Percentiles rank a stretch among this genome's conserved stretches.
These are phyloP conservation scores for Dactylis glomerata DNA, from an alignment of 176 grass and related monocot species.

Conservation along the genomic window DNA sequence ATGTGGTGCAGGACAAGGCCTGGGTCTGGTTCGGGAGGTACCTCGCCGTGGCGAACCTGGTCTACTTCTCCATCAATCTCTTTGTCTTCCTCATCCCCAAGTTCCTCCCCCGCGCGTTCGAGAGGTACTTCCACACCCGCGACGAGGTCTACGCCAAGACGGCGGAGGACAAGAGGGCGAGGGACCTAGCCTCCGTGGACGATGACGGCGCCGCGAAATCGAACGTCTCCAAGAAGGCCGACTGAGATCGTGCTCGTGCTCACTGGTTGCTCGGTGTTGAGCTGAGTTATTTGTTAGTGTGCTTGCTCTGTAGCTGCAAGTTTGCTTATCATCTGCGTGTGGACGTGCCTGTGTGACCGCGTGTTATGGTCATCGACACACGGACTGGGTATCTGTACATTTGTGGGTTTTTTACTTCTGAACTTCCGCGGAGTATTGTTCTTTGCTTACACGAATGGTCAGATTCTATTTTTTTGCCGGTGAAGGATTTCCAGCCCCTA, in stretches of 20 bases:
- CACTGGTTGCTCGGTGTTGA: background rate
- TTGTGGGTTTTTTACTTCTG: background rate
- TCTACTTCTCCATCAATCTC: conserved; percentile 81
- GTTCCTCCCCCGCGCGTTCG: conserved; percentile 73
- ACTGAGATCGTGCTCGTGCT: background rate
- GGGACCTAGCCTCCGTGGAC: background rate
- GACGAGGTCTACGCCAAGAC: conserved; percentile 44
- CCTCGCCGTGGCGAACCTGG: conserved; percentile 59
- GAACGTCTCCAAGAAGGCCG: conserved; percentile 31
- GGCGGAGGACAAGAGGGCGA: conserved; percentile 46
- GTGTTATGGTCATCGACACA: background rate
- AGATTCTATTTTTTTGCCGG: background rate
- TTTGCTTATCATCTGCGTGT: background rate
- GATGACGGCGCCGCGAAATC: background rate
- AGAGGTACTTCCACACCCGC: conserved; percentile 70
- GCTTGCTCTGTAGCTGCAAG: background rate
- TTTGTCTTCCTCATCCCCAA: conserved; percentile 77
- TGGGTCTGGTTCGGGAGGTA: conserved; percentile 84
- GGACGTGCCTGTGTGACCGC: background rate
- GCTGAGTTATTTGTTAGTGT: background rate
- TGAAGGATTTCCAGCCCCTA: too few relatives aligned
- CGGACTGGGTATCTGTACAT: background rate
- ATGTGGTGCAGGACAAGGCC: conserved; percentile 47
- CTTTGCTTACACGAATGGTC: background rate
- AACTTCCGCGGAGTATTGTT: background rate